phyloP scores from a whole-genome alignment of 306 rosid species.

The Prunus persica region Prunus_persica_NCBIv2 NC_034013.1:10994001-10994500 shows the following conservation, averaged over 20 bases:
- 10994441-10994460: constrained; percentile 53
- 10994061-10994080: background rate
- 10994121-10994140: background rate
- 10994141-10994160: constrained; percentile 16
- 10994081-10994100: background rate
- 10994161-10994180: constrained; percentile 13
- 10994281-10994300: constrained; percentile 98
- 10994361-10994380: constrained; percentile 50
- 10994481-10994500: constrained; percentile 80
- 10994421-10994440: constrained; percentile 12
- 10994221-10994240: constrained; percentile 76
- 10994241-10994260: constrained; percentile 82
- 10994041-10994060: background rate
- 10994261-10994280: constrained; percentile 91
- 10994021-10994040: background rate
- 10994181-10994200: constrained; percentile 74
- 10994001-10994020: background rate
- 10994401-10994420: constrained; percentile 12
- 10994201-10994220: constrained; percentile 92
- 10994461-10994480: constrained; percentile 87
- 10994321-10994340: constrained; percentile 46
- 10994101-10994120: background rate
- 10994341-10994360: constrained; percentile 77
- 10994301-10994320: constrained; percentile 64
- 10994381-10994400: constrained; percentile 6